A percentile compares a stretch with the other conserved stretches of the same genome.
Conservation (phyloP, 805 yeast species). For the Metschnikowia hibisci region DNA sequence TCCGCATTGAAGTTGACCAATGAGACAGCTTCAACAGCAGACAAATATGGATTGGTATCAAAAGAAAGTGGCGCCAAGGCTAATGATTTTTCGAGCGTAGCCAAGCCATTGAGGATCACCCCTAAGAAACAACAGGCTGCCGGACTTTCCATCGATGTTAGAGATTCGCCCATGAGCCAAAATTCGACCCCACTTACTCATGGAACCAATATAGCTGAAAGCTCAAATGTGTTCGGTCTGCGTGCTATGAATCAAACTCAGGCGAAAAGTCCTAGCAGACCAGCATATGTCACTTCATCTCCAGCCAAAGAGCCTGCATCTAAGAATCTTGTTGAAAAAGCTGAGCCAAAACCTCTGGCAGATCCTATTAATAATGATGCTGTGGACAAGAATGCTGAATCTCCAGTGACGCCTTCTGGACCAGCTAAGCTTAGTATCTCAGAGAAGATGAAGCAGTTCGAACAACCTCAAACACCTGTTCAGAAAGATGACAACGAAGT, state of each 20-base stretch:
- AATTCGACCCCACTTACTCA: neutral
- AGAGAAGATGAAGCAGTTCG: slow-evolving; percentile 38
- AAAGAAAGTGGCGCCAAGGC: neutral
- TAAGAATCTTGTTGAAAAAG: neutral
- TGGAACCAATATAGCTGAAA: neutral
- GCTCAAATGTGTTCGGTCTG: neutral
- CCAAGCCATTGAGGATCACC: slow-evolving; percentile 13
- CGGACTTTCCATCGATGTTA: neutral
- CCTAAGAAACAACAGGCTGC: slow-evolving; percentile 2
- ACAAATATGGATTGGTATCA: neutral
- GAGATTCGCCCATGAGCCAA: neutral
- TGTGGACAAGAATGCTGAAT: neutral
- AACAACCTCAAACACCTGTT: slow-evolving; percentile 8
- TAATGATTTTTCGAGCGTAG: slow-evolving; percentile 2
- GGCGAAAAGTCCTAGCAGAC: neutral
- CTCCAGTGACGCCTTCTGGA: neutral
- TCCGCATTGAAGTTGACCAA: slow-evolving; percentile 45
- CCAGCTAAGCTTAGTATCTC: slow-evolving; percentile 18
- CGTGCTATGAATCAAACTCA: neutral
- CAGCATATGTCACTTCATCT: neutral
- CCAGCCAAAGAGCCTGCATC: neutral
- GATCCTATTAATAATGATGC: neutral
- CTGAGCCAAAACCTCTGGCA: neutral
- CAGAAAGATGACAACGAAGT: neutral
- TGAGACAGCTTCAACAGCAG: neutral